Percentiles rank a stretch among this genome's conserved stretches.
These are phyloP conservation scores for Myriosclerotinia duriaeana DNA, from an alignment of 2,329 filamentous ascomycete genomes.

Conservation along the genomic window DNA sequence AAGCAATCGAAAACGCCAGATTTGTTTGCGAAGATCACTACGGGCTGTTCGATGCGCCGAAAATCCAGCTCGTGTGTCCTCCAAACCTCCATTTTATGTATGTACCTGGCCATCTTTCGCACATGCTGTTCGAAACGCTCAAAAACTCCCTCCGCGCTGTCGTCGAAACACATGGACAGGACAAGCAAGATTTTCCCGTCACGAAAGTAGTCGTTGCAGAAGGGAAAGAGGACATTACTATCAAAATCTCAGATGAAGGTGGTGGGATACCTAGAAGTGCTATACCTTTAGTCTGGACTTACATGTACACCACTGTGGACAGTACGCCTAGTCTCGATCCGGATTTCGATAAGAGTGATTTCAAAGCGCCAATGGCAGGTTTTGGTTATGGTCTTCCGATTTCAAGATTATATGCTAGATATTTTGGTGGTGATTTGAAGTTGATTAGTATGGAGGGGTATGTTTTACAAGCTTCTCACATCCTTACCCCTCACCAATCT, in stretches of 20 bases:
- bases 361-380: constrained; percentile 98
- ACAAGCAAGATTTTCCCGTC: constrained; percentile 93
- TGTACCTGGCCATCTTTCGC: constrained; percentile 94
- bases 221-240: constrained; percentile 97
- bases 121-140: constrained; percentile 99
- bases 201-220: constrained; percentile 98
- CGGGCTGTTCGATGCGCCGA: constrained; percentile 92
- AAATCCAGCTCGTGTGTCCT: constrained; percentile 94
- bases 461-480: constrained; percentile 42
- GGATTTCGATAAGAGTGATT: constrained; percentile 98
- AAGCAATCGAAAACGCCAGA: constrained; percentile 97
- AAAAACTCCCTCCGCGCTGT: constrained; percentile 98
- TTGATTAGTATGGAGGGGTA: constrained; percentile 99
- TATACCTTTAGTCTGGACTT: constrained; percentile 98
- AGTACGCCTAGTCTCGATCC: constrained; percentile 92
- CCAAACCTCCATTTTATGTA: constrained; percentile 98
- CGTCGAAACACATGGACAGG: constrained; percentile 90
- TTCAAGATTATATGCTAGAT: constrained; percentile 87
- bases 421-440: constrained; percentile 96
- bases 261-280: constrained; percentile 90
- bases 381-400: constrained; percentile 98
- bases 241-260: constrained; percentile 96
- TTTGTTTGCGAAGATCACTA: constrained; percentile 99
- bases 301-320: constrained; percentile 99
- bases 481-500: constrained; percentile 14